Base-by-base conservation (phyloP, 768 basidiomycete species). In the Xerocomellus amylosporus region DNA sequence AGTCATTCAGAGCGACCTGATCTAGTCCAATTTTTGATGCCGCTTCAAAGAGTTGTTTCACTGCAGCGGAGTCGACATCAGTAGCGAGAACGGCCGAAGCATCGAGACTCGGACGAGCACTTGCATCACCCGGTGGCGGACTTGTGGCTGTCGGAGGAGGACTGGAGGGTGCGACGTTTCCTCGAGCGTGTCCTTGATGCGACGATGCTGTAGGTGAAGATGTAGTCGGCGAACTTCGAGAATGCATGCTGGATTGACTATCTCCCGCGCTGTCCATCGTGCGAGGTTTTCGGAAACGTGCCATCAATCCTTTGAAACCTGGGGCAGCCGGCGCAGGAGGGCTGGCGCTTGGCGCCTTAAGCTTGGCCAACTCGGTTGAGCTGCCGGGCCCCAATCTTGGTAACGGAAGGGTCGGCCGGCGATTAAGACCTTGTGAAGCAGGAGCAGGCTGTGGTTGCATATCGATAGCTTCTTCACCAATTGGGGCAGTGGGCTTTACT, bases 221-320 rank as follows among this genome's bases (percentile, higher is more conserved):
- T 17, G 74, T 68, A 26, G 71, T 67, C 24, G 70, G 72, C 33
- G 72, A 66, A 20, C 61, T 62, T 51, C 63, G 58, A 33, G 66
- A 68, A 56, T 68, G 61, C 42, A 63, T 51, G 40, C 69, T 73
- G 8, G 69, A 73, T 46, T 62, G 62, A 34, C 72, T 62, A 59
- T 69, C 64, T 34, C 59, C 67, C 24, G 54, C 10, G 22, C 56
- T 56, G 46, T 73, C 70, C 39, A 56, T 26, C 22, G 67, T 58
- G 42, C 72, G 72, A 36, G 71, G 65, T 53, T 61, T 74, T 36
- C 88, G 79, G 67, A 92, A 88, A 30, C 87, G 83, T 28, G 88
- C 82, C 81, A 93, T 90, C 69, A 93, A 86, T 14, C 89, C 86
- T 68, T 83, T 88, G 24, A 92, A 64, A 20, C 88, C 86, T 33